Conservation (phyloP, 495 filamentous ascomycete species). For the Aspergillus bridgeri region DNA sequence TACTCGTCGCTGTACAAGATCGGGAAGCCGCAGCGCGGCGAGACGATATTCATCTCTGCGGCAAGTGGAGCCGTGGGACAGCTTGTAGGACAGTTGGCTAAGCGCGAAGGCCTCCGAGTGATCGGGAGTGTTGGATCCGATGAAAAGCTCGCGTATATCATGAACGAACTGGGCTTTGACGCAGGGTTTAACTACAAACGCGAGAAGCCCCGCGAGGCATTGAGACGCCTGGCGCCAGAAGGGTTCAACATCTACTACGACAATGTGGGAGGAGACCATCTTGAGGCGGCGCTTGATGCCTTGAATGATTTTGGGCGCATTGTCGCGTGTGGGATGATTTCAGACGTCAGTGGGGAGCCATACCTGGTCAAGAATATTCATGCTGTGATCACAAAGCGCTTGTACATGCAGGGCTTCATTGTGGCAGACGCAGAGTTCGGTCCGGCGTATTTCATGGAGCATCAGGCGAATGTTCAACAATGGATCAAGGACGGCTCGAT, state of each 20-base stretch:
- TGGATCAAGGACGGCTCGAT: slow-evolving; percentile 84
- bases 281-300: slow-evolving; percentile 69
- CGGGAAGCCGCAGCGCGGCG: slow-evolving; percentile 78
- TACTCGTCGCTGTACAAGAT: slow-evolving; percentile 80
- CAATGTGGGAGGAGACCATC: slow-evolving; percentile 89
- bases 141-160: slow-evolving; percentile 64
- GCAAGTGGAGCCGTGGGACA: slow-evolving; percentile 83
- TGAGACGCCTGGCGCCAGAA: slow-evolving; percentile 70
- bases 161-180: slow-evolving; percentile 63
- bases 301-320: slow-evolving; percentile 73
- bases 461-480: slow-evolving; percentile 74
- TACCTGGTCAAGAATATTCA: slow-evolving; percentile 69
- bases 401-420: slow-evolving; percentile 76
- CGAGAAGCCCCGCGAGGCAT: slow-evolving; percentile 63
- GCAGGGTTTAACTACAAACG: slow-evolving; percentile 77
- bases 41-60: slow-evolving; percentile 82
- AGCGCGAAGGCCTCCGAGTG: slow-evolving; percentile 80
- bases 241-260: slow-evolving; percentile 95
- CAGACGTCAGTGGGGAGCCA: slow-evolving; percentile 67
- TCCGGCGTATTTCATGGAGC: slow-evolving; percentile 65
- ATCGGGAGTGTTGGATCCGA: slow-evolving; percentile 72
- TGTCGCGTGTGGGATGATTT: slow-evolving; percentile 66
- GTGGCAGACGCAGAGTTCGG: slow-evolving; percentile 64
- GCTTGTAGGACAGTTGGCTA: slow-evolving; percentile 80
- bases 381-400: slow-evolving; percentile 51